phyloP scores from a whole-genome alignment of 2,329 filamentous ascomycete species.

The Pseudopyricularia javanii region DNA sequence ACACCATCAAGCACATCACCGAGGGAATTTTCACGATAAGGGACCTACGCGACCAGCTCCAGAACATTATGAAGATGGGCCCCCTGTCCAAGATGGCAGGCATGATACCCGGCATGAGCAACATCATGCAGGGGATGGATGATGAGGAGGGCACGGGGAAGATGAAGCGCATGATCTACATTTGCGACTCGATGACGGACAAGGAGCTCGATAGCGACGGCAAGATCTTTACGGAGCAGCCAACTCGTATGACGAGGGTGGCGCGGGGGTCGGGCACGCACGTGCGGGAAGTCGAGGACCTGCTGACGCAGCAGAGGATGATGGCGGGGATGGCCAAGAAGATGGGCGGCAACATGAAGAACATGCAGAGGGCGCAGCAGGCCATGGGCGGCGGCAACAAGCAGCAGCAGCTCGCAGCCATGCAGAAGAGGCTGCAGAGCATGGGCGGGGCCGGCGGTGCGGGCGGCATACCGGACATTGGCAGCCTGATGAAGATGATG shows the following conservation, averaged over 20 bases:
- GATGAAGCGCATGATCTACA: conserved; percentile 96
- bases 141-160: conserved; percentile 92
- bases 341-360: conserved; percentile 94
- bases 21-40: conserved; percentile 94
- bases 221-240: conserved; percentile 86
- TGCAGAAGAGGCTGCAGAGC: conserved; percentile 89
- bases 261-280: conserved; percentile 82
- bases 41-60: conserved; percentile 86
- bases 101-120: conserved; percentile 93
- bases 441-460: conserved; percentile 56
- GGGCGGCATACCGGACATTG: conserved; percentile 69
- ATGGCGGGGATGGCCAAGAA: conserved; percentile 99
- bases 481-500: conserved; percentile 84
- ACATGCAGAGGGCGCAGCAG: conserved; percentile 87
- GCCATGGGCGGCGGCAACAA: conserved; percentile 87
- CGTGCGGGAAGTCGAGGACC: conserved; percentile 86
- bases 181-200: conserved; percentile 95
- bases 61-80: conserved; percentile 99
- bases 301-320: conserved; percentile 96
- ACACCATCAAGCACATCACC: conserved; percentile 97
- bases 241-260: conserved; percentile 82
- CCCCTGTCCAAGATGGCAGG: conserved; percentile 93
- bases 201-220: conserved; percentile 94
- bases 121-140: conserved; percentile 91
- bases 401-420: conserved; percentile 84